phyloP scores from a whole-genome alignment of 1,284 basidiomycete genomes.

The Cystobasidium pallidum region DNA sequence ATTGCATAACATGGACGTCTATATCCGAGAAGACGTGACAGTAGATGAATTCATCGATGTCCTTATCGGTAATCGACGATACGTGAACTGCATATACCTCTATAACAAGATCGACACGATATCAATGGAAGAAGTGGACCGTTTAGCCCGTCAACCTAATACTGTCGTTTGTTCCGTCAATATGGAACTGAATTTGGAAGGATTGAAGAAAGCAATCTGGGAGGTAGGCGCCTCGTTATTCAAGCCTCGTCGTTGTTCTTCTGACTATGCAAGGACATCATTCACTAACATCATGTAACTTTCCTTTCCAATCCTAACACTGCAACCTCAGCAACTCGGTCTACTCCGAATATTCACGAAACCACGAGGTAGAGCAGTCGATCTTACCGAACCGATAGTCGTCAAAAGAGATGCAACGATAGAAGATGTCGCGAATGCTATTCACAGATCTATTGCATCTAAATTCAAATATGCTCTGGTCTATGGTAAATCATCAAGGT shows the following conservation, averaged over 20 bases:
- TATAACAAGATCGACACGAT: conserved; percentile 68
- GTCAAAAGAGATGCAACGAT: conserved; percentile 88
- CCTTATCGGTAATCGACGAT: conserved; percentile 87
- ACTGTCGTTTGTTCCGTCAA: conserved; percentile 94
- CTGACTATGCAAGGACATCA: neutral
- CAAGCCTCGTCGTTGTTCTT: neutral
- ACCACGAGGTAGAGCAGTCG: conserved; percentile 80
- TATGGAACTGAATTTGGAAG: conserved; percentile 86
- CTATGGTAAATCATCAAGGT: conserved; percentile 55
- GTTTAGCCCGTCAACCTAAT: conserved; percentile 81
- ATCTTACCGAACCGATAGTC: conserved; percentile 89
- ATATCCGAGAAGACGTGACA: conserved; percentile 89
- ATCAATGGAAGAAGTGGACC: conserved; percentile 69
- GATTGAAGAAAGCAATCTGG: conserved; percentile 88
- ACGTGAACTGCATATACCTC: conserved; percentile 87
- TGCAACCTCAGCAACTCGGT: conserved; percentile 34
- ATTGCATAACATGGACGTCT: conserved; percentile 91
- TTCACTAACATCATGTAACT: neutral
- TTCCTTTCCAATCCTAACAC: neutral
- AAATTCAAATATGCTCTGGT: conserved; percentile 63
- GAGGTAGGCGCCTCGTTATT: conserved; percentile 56
- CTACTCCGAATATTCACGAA: conserved; percentile 77
- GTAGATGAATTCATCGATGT: conserved; percentile 95
- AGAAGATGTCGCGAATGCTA: conserved; percentile 64
- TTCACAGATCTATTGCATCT: conserved; percentile 67